Evolutionary conservation across 768 basidiomycete species (phyloP), one percentile per base, ranked within the genome.

Genomic region (Naematelia encephala): DNA sequence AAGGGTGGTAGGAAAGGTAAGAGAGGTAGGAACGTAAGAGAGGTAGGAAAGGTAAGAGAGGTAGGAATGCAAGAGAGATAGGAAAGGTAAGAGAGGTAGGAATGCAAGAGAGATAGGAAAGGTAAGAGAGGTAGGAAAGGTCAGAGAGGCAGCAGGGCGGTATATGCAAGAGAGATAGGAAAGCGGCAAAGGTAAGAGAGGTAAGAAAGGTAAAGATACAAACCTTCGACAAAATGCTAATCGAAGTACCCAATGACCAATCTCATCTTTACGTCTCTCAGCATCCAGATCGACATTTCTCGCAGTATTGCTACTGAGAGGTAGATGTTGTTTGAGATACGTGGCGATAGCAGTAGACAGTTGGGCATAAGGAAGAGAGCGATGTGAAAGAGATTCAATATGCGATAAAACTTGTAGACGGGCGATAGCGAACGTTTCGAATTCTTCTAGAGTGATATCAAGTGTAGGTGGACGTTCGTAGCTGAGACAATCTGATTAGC

Each of bases 151-250:
- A 39, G 34, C 8, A 39, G n/a, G n/a, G n/a, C n/a, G n/a, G n/a
- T n/a, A n/a, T n/a, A 39, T 16, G 16, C 16, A 8, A 39, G 34
- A 16, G 16, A 39, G 8, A 16, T 8, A 39, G 16, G 34, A 39
- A 39, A 16, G 34, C n/a, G n/a, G n/a, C n/a, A n/a, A n/a, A n/a
- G n/a, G n/a, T n/a, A n/a, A n/a, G n/a, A 39, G 34, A 39, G 34
- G 16, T 39, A 16, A 16, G 16, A 16, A 39, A 39, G 34, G 34
- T 39, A 16, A 39, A 39, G 34, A 39, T 22, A 85, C 92, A 74
- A 78, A 98, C 93, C 91, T 91, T 57, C 91, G 85, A 79, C 93
- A 96, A 78, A 99, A 98, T 4, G 96, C 93, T 42, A 99, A 81
- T 51, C 96, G 80, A 61, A 98, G 80, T 11, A 98, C 90, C 77